These are phyloP conservation scores for Fusarium bulbicola DNA, from an alignment of 2,329 filamentous ascomycete genomes.

Conservation along the genomic window DNA sequence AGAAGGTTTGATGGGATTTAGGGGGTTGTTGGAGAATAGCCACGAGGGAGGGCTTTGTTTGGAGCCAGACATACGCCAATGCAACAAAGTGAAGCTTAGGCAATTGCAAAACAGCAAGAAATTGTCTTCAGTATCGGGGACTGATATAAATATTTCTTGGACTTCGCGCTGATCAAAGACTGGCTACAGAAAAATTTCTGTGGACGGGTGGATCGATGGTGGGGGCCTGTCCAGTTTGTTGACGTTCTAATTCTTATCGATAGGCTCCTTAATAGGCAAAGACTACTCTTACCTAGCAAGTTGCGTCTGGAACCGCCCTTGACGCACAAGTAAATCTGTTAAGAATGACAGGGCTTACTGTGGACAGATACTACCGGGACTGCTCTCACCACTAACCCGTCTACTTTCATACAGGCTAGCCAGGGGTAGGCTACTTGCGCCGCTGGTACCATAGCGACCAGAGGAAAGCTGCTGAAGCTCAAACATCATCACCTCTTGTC, in stretches of 20 bases:
- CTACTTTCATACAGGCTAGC: neutral
- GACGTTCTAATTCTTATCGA: slow-evolving; percentile 25
- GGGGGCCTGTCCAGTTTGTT: slow-evolving; percentile 37
- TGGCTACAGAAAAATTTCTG: slow-evolving; percentile 40
- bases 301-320: neutral
- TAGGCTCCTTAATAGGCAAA: neutral
- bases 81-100: neutral
- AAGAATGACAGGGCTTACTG: neutral
- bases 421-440: neutral
- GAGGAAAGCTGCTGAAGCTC: neutral
- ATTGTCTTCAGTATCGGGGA: neutral
- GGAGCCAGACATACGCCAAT: slow-evolving; percentile 47
- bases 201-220: slow-evolving; percentile 28
- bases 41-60: slow-evolving; percentile 50
- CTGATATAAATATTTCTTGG: slow-evolving; percentile 24
- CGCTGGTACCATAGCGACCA: slow-evolving; percentile 14
- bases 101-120: slow-evolving; percentile 10
- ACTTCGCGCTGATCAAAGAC: slow-evolving; percentile 11
- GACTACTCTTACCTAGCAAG: neutral
- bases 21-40: slow-evolving; percentile 55
- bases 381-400: neutral
- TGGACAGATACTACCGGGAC: rapidly evolving
- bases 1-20: slow-evolving; percentile 32
- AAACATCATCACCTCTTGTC: slow-evolving; percentile 14
- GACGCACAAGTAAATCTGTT: neutral